Base-by-base conservation (phyloP, 352 stramenopile species). In the Phytophthora sansomeana region DNA sequence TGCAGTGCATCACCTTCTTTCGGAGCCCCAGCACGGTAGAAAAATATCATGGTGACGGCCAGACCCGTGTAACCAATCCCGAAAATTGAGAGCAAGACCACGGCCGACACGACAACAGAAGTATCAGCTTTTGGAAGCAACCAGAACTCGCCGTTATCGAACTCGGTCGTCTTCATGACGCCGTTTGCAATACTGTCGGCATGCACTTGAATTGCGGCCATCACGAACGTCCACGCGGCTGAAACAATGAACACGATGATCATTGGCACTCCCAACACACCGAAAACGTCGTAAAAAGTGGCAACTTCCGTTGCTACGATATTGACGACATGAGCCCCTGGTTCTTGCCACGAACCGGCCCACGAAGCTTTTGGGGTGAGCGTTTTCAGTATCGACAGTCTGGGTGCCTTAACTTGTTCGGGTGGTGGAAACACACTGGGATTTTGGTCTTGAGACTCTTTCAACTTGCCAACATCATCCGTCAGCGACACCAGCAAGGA, bases 131-230 rank as follows among this genome's bases (percentile, higher is more conserved):
- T 42, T 4, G 73, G 63, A 0, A 88, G 57, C 16, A 80, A 42
- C 77, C 79, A 88, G 26, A 88, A 85, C 30, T 80, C 64, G 19
- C 78, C 73, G 11, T 69, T 70, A 43, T 85, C 76, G 11, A 87
- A 76, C 0, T 72, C 13, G 11, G 51, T 48, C 3, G 76, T 85
- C 2, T 71, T 62, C 76, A 82, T 82, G 3, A 85, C 26, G 0
- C 14, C 17, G 29, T 88, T 85, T 4, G 76, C 72, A 5, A 75
- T 57, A 24, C 64, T 17, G 2, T 65, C 58, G 1, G 79, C 63
- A 11, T 67, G 53, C 2, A 78, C 63, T 63, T 88, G 77, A 44
- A 80, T 75, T 1, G 64, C 55, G 0, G 72, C 77, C 0, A 84
- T 55, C 35, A 63, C 58, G 39, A 81, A 61, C 0, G 67, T 81